Evolutionary conservation across 2,329 filamentous ascomycete species (phyloP), one percentile per base, ranked within the genome.

Genomic region (Neophaeococcomyces aloes): DNA sequence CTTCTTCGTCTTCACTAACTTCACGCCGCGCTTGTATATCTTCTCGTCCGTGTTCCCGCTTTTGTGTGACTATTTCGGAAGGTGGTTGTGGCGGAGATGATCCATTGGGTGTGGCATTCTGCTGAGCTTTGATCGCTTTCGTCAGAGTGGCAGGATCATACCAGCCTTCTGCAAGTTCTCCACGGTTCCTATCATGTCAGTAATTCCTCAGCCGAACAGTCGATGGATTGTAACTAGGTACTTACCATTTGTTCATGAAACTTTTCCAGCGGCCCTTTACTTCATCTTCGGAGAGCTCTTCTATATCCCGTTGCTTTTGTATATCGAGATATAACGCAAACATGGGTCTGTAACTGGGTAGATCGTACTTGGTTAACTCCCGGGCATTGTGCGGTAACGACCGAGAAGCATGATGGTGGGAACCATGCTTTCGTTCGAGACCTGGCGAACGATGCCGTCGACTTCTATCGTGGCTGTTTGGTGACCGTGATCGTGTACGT

Each of bases 251-350:
- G 3, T 75, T 72, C 10, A 89, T 62, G 57, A 96, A 98, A 60
- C 86, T 89, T 72, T 94, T 94, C 87, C 89, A 98, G 44, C 89
- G 71, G 1, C 88, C 87, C 51, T 74, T 81, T 1, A 79, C 65
- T 60, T 95, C 88, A n/a, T 75, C 73, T 50, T 86, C 80, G 44
- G 78, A 74, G 53, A 96, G 69, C 7, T 76, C 72, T 14, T 79
- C 71, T 1, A 93, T 66, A 42, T 81, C 66, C 31, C 83, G 72
- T 30, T 78, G 72, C 65, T 95, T 95, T 63, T 96, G 89, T 27
- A 94, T 75, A 54, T 88, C 83, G 19, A 96, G 72, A 56, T 95
- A 96, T 37, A 84, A 76, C 13, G 80, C 84, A 50, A 95, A 85
- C 47, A 95, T 68, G 0, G 82, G 75, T 48, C 74, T 72, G 57